Evolutionary conservation across 805 yeast species (phyloP).

Genomic region (Tanozyma kutaoensis): DNA sequence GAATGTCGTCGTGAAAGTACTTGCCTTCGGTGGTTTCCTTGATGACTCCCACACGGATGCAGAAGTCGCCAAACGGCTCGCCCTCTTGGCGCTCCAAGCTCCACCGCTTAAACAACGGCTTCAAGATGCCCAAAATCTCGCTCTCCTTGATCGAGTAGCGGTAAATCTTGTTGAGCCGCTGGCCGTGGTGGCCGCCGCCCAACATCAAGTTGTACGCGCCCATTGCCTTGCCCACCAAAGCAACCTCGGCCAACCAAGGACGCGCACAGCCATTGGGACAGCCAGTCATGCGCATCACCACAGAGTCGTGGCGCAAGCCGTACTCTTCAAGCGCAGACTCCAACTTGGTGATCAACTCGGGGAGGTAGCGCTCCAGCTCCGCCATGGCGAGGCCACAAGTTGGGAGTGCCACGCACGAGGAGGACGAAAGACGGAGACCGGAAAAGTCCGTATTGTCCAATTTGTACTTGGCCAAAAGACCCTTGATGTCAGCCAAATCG

Average conservation of each 20-base stretch:
- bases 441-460: slow-evolving; percentile 76
- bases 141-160: slow-evolving; percentile 83
- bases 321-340: slow-evolving; percentile 83
- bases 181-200: slow-evolving; percentile 94
- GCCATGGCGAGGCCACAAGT: slow-evolving; percentile 99
- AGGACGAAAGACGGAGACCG: slow-evolving; percentile 77
- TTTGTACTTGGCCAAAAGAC: slow-evolving; percentile 55
- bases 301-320: slow-evolving; percentile 87
- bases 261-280: slow-evolving; percentile 98
- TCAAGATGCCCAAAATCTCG: slow-evolving; percentile 64
- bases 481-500: slow-evolving; percentile 50
- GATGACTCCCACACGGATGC: slow-evolving; percentile 76
- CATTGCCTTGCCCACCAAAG: slow-evolving; percentile 87
- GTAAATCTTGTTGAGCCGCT: slow-evolving; percentile 82
- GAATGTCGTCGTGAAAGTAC: slow-evolving; percentile 87
- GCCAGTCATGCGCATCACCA: slow-evolving; percentile 97
- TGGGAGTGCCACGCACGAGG: slow-evolving; percentile 97
- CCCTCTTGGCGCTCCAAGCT: slow-evolving; percentile 81
- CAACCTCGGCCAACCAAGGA: slow-evolving; percentile 96
- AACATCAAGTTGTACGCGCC: slow-evolving; percentile 89
- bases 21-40: slow-evolving; percentile 84
- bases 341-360: slow-evolving; percentile 65
- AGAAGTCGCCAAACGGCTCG: slow-evolving; percentile 93
- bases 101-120: slow-evolving; percentile 89
- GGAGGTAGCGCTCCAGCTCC: slow-evolving; percentile 88